phyloP scores from a whole-genome alignment of 2,329 filamentous ascomycete species.

The Colletotrichum lentis region DNA sequence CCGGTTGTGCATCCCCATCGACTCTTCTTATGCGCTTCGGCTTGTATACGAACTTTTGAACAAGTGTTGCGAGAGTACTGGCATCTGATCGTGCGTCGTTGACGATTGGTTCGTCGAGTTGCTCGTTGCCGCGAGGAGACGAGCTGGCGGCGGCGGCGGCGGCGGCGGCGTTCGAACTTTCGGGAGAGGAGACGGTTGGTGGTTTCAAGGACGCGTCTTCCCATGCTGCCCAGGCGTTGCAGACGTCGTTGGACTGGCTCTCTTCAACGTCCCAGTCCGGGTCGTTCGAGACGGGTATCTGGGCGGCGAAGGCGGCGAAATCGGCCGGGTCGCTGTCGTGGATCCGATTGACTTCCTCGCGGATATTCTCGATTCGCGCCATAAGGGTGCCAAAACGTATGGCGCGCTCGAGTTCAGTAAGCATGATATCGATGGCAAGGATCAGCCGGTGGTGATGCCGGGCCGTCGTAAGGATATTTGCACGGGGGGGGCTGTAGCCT shows the following conservation, averaged over 20 bases:
- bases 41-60: background rate
- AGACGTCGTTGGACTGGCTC: no score
- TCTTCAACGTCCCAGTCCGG: conserved; percentile 4
- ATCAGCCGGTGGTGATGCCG: background rate
- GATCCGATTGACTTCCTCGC: background rate
- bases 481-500: no score
- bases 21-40: no score
- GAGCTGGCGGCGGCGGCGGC: no score
- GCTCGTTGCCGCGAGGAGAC: background rate
- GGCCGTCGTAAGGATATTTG: no score
- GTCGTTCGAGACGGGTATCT: background rate
- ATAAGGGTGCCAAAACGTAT: background rate
- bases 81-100: background rate
- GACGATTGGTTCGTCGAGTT: background rate
- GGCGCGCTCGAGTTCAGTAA: background rate
- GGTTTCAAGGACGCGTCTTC: no score
- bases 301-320: background rate
- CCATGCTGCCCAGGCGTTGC: background rate
- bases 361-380: no score
- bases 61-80: background rate
- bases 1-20: no score
- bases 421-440: background rate
- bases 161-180: no score
- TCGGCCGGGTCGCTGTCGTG: conserved; percentile 46
- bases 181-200: background rate